Conservation (phyloP, 768 basidiomycete genomes). For the Leccinum olivaceopallidum region DNA sequence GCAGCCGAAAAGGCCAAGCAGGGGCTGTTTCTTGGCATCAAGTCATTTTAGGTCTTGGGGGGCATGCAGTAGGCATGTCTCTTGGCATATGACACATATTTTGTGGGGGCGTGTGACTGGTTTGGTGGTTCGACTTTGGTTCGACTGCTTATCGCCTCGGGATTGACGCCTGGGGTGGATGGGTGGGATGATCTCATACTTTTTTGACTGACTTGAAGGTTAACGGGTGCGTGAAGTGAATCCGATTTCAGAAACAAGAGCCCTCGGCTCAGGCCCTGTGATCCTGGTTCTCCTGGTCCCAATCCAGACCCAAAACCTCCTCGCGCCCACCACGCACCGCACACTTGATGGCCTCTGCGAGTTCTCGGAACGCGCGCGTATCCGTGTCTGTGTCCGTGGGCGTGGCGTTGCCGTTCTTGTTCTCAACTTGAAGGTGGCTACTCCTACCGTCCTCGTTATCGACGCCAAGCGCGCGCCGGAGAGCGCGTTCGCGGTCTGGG, state of each 20-base stretch:
- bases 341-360: slow-evolving; percentile 54
- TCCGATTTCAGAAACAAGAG: background rate
- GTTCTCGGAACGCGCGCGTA: slow-evolving; percentile 45
- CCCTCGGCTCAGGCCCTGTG: too few species aligned
- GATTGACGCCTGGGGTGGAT: too few species aligned
- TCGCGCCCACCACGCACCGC: slow-evolving; percentile 59
- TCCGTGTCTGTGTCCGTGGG: slow-evolving; percentile 48
- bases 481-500: slow-evolving; percentile 58
- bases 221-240: background rate
- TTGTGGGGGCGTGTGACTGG: background rate
- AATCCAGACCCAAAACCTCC: slow-evolving; percentile 62
- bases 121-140: background rate
- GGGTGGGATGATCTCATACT: background rate
- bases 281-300: slow-evolving; percentile 39
- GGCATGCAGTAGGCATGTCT: too few species aligned
- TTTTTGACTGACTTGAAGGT: background rate
- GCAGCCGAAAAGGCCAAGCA: slow-evolving; percentile 77
- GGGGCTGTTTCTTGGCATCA: slow-evolving; percentile 74
- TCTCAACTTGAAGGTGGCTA: slow-evolving; percentile 37
- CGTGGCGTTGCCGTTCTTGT: background rate
- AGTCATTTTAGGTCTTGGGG: slow-evolving; percentile 15
- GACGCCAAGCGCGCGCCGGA: slow-evolving; percentile 67
- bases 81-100: too few species aligned
- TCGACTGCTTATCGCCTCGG: background rate
- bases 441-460: slow-evolving; percentile 22